Evolutionary conservation across 352 stramenopile species (phyloP), one percentile per base, ranked within the genome.

Genomic region (Phytophthora cactorum): DNA sequence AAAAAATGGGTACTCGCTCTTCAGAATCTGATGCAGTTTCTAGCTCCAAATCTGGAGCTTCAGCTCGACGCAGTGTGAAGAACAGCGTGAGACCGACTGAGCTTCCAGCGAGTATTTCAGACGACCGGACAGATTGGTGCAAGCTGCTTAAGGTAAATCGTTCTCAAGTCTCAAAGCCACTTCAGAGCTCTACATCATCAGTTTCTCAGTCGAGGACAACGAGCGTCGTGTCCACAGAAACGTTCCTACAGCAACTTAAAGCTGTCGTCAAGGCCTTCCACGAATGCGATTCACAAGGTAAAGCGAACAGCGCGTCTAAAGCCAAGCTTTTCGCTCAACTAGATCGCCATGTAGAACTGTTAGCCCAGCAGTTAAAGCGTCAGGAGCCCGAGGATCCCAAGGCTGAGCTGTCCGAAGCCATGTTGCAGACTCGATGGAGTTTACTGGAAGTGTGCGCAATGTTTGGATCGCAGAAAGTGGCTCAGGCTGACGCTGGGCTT

Each of bases 61-160:
- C n/a, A 25, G 54, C 11, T 22, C 44, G 22, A 22, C 22, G 52
- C 3, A 71, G 29, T 45, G 36, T 39, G 39, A 75, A 62, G n/a
- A 86, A 59, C 50, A 89, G 80, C 15, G 67, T 85, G 10, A 65
- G 77, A 12, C 80, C 82, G 0, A 86, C 70, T 1, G 80, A 89
- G 27, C 56, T 68, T 6, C 82, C 77, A 1, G 61, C 77, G 22
- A 82, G 66, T 32, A 89, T 89, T 63, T 82, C 80, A 14, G 82
- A 91, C 28, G 82, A 91, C 25, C 70, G 69, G 4, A 91, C 82
- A 1, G 82, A 91, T 58, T 91, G 82, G 82, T 70, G 69, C 39
- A 91, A 91, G 31, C 51, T 89, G 38, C 73, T 91, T 11, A 91
- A 91, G 52, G 63, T 78, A 2, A 68, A 60, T 50, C 51, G 55